Evolutionary conservation across 1,284 basidiomycete genomes (phyloP).

Genomic region (Cryptococcus neoformans): DNA sequence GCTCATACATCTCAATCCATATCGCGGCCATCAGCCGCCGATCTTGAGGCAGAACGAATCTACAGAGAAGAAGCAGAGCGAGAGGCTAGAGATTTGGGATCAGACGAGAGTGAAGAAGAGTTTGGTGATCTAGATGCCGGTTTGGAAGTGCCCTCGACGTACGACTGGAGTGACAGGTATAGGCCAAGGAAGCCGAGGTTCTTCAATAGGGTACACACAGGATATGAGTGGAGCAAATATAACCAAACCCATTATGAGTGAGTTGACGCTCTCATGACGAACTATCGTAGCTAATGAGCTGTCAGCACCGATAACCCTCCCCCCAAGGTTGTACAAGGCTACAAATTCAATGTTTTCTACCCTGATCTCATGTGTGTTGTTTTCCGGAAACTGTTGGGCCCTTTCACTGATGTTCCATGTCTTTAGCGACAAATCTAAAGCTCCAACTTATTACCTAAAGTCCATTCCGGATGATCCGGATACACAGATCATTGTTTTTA

Average conservation of each 20-base stretch:
- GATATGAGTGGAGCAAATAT: conserved; percentile 99
- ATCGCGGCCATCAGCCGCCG: conserved; percentile 62
- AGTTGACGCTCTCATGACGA: conserved; percentile 37
- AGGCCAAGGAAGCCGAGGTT: conserved; percentile 97
- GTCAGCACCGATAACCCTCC: conserved; percentile 77
- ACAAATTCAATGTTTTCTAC: conserved; percentile 68
- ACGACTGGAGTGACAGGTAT: conserved; percentile 99
- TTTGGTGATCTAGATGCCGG: conserved; percentile 73
- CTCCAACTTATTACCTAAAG: conserved; percentile 91
- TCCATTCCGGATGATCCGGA: conserved; percentile 91
- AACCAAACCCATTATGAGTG: conserved; percentile 99
- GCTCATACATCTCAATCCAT: conserved; percentile 41
- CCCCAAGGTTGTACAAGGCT: conserved; percentile 96
- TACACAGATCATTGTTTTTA: conserved; percentile 89
- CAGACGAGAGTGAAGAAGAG: conserved; percentile 63
- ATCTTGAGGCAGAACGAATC: conserved; percentile 76
- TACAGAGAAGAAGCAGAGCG: conserved; percentile 61
- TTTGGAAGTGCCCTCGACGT: conserved; percentile 54
- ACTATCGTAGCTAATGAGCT: conserved; percentile 2
- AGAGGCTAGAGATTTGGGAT: conserved; percentile 33
- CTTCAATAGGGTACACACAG: conserved; percentile 99
- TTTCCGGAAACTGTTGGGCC: neutral
- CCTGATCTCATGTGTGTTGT: conserved; percentile 46
- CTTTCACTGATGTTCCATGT: neutral
- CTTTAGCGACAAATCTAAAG: conserved; percentile 80